Evolutionary conservation across 768 basidiomycete species (phyloP), one percentile per base, ranked within the genome.

Genomic region (Calocybe cyanea): DNA sequence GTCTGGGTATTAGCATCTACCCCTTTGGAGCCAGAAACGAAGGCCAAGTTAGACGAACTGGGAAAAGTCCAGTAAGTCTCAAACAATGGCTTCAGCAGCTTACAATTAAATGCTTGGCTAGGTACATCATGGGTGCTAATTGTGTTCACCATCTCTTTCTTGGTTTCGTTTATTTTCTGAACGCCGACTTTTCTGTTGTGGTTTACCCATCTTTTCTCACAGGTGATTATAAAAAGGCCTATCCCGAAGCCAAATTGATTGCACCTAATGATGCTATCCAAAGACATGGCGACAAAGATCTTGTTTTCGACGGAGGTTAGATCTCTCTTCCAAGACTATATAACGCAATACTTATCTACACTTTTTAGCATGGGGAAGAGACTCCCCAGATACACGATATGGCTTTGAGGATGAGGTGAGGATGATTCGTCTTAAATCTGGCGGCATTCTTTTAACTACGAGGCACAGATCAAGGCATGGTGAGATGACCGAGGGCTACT

Each of bases 1-100:
- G 80, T 92, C 24, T 92, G 85, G 78, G 72, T 92, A 11, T 70
- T 89, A 21, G 88, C 85, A 0, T 89, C 87, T 2, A 83, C 83
- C 2, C 83, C 85, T 1, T 65, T 87, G 38, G 76, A 77, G 19
- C 65, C 68, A 7, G 77, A 78, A 18, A 89, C 85, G 2, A 82
- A 81, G 57, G 52, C 63, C 4, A 81, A 76, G 41, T 62, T 89
- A 3, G 70, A 77, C 37, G 69, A 75, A 28, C 64, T 91, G 3
- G 87, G 89, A 0, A 72, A 75, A 14, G 83, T 90, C 49, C 81
- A 80, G 79, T 84, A 46, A 42, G 70, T 54, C 28, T 20, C 20
- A 41, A 10, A 11, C 32, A 11, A 24, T 4, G 39, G 18, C 24
- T 49, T 11, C 48, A 43, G 34, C 51, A 36, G 25, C 19, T 11